Base-by-base conservation (phyloP, 2,329 filamentous ascomycete species). In the Colletotrichum liaoningense region DNA sequence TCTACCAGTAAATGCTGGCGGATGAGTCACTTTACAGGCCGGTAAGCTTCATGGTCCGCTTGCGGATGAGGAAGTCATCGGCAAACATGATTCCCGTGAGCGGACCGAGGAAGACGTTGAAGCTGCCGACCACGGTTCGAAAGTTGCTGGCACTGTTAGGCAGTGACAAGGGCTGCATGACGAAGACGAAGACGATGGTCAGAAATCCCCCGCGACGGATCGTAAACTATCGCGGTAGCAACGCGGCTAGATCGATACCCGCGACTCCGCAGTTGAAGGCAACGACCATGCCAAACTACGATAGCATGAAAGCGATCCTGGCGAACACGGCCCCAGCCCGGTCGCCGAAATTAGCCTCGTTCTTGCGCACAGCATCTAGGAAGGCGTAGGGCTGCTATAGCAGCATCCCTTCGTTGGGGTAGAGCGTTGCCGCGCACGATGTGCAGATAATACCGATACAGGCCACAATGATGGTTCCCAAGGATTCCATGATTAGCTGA, bases 61-160 rank as follows among this genome's bases (percentile, higher is more conserved):
- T 79, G n/a, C 80, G 80, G 7, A 83, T 38, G 46, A 83, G 58
- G 76, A 80, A 78, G 77, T 78, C 79, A 72, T 82, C 80, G 26
- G 76, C 69, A 30, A 81, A 78, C 79, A 82, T 81, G 12, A 82
- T 77, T 3, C 79, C 81, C 26, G 79, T 80, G 26, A 81, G 73
- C 2, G 80, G 79, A 28, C 80, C 79, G 24, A 83, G 75, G 75
- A 83, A 83, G 55, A 83, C 77, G 49, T 75, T 69, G 58, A 79
- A 79, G 28, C 77, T 78, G 11, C 75, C 74, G 16, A 79, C 63
- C 67, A 79, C 77, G 7, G 74, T 75, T 28, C 75, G 71, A 72
- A 79, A 79, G 26, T 74, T 77, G 3, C 75, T 69, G 4, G 75
- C 74, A 28, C 63, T 68, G 63, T 65, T 69, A 59, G 68, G 64